Evolutionary conservation across 257 asterid genomes (phyloP), one percentile per base, ranked within the genome.

Genomic region (Ballota nigra): DNA sequence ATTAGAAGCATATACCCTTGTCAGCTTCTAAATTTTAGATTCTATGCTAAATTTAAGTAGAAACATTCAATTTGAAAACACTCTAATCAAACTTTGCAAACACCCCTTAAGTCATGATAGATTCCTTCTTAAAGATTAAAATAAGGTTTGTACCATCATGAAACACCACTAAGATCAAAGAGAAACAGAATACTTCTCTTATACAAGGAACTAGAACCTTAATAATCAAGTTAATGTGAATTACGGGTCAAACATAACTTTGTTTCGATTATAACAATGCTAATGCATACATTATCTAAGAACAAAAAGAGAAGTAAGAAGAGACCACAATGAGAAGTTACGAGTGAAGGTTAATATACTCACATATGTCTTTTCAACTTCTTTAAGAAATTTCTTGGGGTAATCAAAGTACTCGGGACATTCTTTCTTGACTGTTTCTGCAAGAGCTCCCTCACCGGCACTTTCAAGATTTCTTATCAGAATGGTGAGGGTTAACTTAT

Each of bases 401-500:
- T 70, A 81, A 63, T 87, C 96, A 38, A 89, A 73, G 71, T 89
- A 86, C 15, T 77, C 74, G 0, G 75, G 70, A 19, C 96, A 89
- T 65, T 89, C 92, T 71, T 77, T 82, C 90, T 80, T 87, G 38
- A 87, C 75, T 19, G 75, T 53, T 15, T 72, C 75, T 9, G 76
- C 69, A 75, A 84, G 82, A 41, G 83, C 76, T 47, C 77, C 75
- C 79, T 81, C 85, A 3, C 91, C 92, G 51, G 85, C 85, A 78
- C 77, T 84, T 52, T 87, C 89, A 53, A 89, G 96, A 70, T 80
- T 87, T 78, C 87, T 84, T 58, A 89, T 80, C 67, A 87, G 55
- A 70, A 89, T 81, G 10, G 82, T 83, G 49, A 89, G 70, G 4
- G 89, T 80, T 51, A 87, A 78, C 87, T 88, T 82, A 79, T 87